A percentile compares a stretch with the other conserved stretches of the same genome.
Conservation (phyloP, 192 early-diverging fungal genomes). For the Coemansia sp. region DNA sequence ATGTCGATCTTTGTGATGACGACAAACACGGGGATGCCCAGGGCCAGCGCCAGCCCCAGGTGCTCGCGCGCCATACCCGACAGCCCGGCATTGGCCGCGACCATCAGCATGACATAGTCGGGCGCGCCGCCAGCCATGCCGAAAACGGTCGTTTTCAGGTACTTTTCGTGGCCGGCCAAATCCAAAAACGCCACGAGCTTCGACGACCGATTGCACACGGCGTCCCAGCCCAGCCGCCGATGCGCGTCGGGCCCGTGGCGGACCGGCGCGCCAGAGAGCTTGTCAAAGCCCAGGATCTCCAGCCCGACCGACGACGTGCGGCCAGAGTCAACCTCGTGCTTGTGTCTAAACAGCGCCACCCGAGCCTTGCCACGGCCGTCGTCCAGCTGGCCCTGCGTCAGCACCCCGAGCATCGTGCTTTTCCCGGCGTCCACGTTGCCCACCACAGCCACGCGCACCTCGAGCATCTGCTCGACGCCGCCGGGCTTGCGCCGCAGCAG, state of each 20-base stretch:
- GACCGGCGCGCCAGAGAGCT: conserved; percentile 41
- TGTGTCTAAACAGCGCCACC: conserved; percentile 82
- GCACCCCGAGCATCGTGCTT: conserved; percentile 83
- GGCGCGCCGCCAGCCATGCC: conserved; percentile 90
- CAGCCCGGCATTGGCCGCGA: conserved; percentile 80
- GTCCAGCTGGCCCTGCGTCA: conserved; percentile 87
- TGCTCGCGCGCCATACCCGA: conserved; percentile 95
- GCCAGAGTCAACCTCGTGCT: conserved; percentile 88
- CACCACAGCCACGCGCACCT: conserved; percentile 83
- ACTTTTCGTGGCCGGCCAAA: conserved; percentile 91
- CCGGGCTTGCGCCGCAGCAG: conserved; percentile 70
- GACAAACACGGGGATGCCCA: conserved; percentile 85
- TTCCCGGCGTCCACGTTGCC: conserved; percentile 90
- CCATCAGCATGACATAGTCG: conserved; percentile 91
- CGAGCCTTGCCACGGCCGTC: conserved; percentile 91
- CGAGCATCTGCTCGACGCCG: conserved; percentile 77
- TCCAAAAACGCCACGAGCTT: conserved; percentile 73
- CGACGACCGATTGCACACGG: conserved; percentile 68
- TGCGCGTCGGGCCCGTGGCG: conserved; percentile 26
- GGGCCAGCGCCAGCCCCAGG: conserved; percentile 80
- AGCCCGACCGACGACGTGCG: conserved; percentile 85
- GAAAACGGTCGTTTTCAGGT: conserved; percentile 93
- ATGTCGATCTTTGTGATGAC: conserved; percentile 95
- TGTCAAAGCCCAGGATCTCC: conserved; percentile 87
- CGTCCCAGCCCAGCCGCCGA: conserved; percentile 76